Evolutionary conservation across 768 basidiomycete species (phyloP), one percentile per base, ranked within the genome.

Genomic region (Dentipellis sp.): DNA sequence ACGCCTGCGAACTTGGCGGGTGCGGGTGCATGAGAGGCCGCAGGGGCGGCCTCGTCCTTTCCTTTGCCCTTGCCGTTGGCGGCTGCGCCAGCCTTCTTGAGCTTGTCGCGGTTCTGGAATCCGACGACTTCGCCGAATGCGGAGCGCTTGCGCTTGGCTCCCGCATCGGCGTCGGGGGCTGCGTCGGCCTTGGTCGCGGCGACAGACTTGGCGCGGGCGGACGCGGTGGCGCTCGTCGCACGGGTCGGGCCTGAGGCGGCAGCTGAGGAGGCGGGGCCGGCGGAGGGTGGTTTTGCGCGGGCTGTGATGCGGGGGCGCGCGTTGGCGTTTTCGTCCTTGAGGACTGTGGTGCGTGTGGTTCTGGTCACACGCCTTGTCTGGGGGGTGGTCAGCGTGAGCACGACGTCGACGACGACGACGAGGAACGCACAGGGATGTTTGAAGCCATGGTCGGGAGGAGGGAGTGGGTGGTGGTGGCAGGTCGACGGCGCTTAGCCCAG

Each of bases 101-200:
- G 63, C 58, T 73, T 74, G 59, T 75, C 75, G 63, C 80, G 42
- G 48, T 50, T 50, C 21, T 22, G 22, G 21, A 21, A 50, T 2
- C 48, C 82, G 63, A 83, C 82, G 58, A 91, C 84, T 65, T 91
- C 90, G 14, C 80, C 79, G 42, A 91, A 74, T 0, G 83, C 87
- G 50, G 84, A 83, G 17, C 89, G 84, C 68, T 90, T 91, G 55
- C 88, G 79, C 66, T 88, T 88, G 36, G 78, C 80, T 48, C 77
- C 77, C 2, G 74, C 72, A 17, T 73, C 69, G 12, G 72, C 70
- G 45, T 84, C 80, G 59, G 70, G 68, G 59, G 75, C 64, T 8
- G 77, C 71, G 45, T 74, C 42, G n/a, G 42, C 16, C 42, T 45
- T 45, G 48, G 19, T 70, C 4, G 74, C 72, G 6, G 69, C 67